Evolutionary conservation across 495 filamentous ascomycete species (phyloP).

Genomic region (Penicillium pulvis): DNA sequence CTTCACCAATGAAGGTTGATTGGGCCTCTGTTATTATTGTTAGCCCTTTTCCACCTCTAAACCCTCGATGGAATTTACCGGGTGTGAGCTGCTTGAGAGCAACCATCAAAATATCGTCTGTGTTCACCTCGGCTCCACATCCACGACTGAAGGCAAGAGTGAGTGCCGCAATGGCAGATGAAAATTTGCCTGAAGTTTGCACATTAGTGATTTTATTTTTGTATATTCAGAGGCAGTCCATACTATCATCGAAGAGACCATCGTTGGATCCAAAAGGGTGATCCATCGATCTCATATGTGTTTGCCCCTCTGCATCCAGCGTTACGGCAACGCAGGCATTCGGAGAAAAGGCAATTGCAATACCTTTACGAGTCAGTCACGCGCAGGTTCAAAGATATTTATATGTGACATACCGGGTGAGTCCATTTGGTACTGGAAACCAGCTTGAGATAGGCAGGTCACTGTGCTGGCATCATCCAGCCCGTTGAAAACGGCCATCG

Average conservation of each 20-base stretch:
- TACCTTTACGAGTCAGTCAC: slow-evolving; percentile 41
- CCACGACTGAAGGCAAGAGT: slow-evolving; percentile 61
- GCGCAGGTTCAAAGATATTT: neutral
- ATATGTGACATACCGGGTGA: slow-evolving; percentile 26
- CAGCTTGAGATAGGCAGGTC: slow-evolving; percentile 68
- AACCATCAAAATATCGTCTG: slow-evolving; percentile 75
- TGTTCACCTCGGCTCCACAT: slow-evolving; percentile 57
- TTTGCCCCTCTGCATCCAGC: slow-evolving; percentile 64
- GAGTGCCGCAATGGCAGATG: slow-evolving; percentile 58
- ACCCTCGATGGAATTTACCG: slow-evolving; percentile 39
- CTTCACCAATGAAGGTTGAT: slow-evolving; percentile 59
- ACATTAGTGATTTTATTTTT: slow-evolving; percentile 15
- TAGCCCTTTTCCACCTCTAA: neutral
- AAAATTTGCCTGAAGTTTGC: slow-evolving; percentile 43
- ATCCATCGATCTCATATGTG: slow-evolving; percentile 65
- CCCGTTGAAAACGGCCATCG: slow-evolving; percentile 63
- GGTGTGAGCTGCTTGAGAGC: slow-evolving; percentile 52
- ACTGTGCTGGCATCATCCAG: slow-evolving; percentile 64
- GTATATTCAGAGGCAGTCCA: slow-evolving; percentile 3
- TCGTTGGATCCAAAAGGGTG: slow-evolving; percentile 45
- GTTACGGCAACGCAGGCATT: slow-evolving; percentile 68
- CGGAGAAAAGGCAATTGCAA: slow-evolving; percentile 72
- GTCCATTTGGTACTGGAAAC: slow-evolving; percentile 62
- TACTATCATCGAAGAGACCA: slow-evolving; percentile 46
- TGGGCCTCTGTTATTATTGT: slow-evolving; percentile 35